Conservation (phyloP, 2,329 filamentous ascomycete species). For the Diaporthe nobilis region DNA sequence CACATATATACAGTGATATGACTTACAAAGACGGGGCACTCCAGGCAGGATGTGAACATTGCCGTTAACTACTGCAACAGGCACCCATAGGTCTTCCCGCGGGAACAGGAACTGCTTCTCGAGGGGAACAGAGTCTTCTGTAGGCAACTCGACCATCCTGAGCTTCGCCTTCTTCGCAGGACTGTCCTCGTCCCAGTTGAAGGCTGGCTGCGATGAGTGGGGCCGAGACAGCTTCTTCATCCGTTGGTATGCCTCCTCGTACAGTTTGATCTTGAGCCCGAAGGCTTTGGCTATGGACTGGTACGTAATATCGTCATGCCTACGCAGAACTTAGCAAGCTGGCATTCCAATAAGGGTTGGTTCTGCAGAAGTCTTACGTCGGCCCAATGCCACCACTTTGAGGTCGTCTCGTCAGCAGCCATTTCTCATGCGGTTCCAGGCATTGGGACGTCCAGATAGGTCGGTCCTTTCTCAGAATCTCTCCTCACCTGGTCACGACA, state of each 20-base stretch:
- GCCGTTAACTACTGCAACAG: slow-evolving; percentile 88
- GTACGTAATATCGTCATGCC: slow-evolving; percentile 98
- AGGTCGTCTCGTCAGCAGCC: slow-evolving; percentile 39
- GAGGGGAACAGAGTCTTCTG: slow-evolving; percentile 75
- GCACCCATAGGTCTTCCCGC: slow-evolving; percentile 89
- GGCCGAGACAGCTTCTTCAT: slow-evolving; percentile 88
- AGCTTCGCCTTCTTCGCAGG: slow-evolving; percentile 84
- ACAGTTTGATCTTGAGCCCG: slow-evolving; percentile 79
- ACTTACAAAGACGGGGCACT: slow-evolving; percentile 82
- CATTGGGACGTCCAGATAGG: neutral
- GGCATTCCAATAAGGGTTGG: neutral
- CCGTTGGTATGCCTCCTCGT: slow-evolving; percentile 81
- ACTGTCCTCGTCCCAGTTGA: slow-evolving; percentile 88
- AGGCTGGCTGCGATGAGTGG: slow-evolving; percentile 79
- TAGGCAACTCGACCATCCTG: slow-evolving; percentile 91
- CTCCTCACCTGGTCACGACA: slow-evolving; percentile 82
- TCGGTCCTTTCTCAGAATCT: neutral
- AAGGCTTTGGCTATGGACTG: slow-evolving; percentile 94
- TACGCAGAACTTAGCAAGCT: slow-evolving; percentile 52
- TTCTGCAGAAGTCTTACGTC: slow-evolving; percentile 72
- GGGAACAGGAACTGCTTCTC: slow-evolving; percentile 85
- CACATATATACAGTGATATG: neutral
- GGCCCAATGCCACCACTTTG: slow-evolving; percentile 90
- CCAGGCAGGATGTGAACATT: slow-evolving; percentile 96
- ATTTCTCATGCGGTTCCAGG: neutral